Conservation (phyloP, 2,329 filamentous ascomycete genomes). For the Pseudopyricularia javanii region DNA sequence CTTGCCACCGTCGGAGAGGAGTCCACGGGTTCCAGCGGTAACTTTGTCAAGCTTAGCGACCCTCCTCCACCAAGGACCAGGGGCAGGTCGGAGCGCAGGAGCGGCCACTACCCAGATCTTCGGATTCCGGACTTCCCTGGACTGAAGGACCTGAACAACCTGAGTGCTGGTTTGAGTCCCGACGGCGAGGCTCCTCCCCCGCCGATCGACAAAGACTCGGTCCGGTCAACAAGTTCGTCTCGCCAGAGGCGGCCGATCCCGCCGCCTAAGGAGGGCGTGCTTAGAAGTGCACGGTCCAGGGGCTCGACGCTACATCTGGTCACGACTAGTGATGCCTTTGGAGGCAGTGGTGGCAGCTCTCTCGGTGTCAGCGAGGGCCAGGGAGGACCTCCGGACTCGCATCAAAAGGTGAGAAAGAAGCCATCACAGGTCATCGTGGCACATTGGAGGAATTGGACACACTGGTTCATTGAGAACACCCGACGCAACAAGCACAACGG, state of each 20-base stretch:
- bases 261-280: slow-evolving; percentile 71
- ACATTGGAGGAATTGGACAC: slow-evolving; percentile 52
- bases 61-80: slow-evolving; percentile 50
- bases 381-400: slow-evolving; percentile 14
- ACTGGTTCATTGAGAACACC: slow-evolving; percentile 50
- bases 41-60: slow-evolving; percentile 30
- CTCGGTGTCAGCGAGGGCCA: slow-evolving; percentile 7
- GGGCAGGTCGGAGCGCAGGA: slow-evolving; percentile 67
- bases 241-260: slow-evolving; percentile 62
- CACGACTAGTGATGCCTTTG: slow-evolving; percentile 44
- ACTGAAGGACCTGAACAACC: slow-evolving; percentile 49
- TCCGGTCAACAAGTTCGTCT: slow-evolving; percentile 66
- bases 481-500: slow-evolving; percentile 35
- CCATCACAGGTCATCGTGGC: slow-evolving; percentile 46
- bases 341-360: slow-evolving; percentile 11
- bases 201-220: slow-evolving; percentile 67
- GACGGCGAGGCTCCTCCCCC: slow-evolving; percentile 46
- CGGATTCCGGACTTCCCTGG: slow-evolving; percentile 64
- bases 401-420: slow-evolving; percentile 39
- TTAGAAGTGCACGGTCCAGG: slow-evolving; percentile 58
- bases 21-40: slow-evolving; percentile 36
- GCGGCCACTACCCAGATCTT: slow-evolving; percentile 50
- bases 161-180: slow-evolving; percentile 28
- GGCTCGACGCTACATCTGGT: slow-evolving; percentile 83
- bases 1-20: slow-evolving; percentile 76